phyloP scores from a whole-genome alignment of 345 rosid genomes.

The Garcia nutans region DNA sequence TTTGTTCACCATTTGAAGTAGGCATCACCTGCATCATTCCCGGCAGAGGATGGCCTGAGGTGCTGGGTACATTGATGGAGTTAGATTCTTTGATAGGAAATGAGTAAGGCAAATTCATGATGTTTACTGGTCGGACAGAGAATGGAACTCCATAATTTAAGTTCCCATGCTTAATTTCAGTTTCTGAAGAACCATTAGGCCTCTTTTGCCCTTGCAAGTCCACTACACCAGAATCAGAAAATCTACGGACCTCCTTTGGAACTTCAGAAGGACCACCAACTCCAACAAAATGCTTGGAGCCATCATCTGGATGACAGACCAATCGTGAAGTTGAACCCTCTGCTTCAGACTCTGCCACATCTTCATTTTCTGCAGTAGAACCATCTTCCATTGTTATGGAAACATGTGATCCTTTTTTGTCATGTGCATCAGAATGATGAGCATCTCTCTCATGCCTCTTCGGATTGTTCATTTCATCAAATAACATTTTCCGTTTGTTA shows the following conservation, averaged over 20 bases:
- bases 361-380: constrained; percentile 90
- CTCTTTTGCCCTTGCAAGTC: constrained; percentile 47
- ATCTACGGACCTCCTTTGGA: constrained; percentile 49
- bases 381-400: constrained; percentile 80
- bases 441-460: constrained; percentile 63
- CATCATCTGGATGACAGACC: constrained; percentile 45
- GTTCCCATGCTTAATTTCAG: constrained; percentile 53
- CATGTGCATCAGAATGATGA: constrained; percentile 46
- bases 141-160: constrained; percentile 49
- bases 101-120: constrained; percentile 51
- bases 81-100: constrained; percentile 52
- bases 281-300: constrained; percentile 44
- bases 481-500: constrained; percentile 63
- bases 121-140: constrained; percentile 47
- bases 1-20: constrained; percentile 37
- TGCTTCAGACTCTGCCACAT: constrained; percentile 90
- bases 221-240: constrained; percentile 40
- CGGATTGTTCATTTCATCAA: constrained; percentile 51
- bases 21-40: constrained; percentile 49
- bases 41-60: constrained; percentile 45
- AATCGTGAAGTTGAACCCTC: constrained; percentile 74
- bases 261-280: constrained; percentile 43
- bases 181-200: constrained; percentile 42
- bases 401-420: constrained; percentile 69
- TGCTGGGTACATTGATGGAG: constrained; percentile 40